These are phyloP conservation scores for Zygosaccharomyces siamensis DNA, from an alignment of 805 yeast genomes.

Conservation along the genomic window DNA sequence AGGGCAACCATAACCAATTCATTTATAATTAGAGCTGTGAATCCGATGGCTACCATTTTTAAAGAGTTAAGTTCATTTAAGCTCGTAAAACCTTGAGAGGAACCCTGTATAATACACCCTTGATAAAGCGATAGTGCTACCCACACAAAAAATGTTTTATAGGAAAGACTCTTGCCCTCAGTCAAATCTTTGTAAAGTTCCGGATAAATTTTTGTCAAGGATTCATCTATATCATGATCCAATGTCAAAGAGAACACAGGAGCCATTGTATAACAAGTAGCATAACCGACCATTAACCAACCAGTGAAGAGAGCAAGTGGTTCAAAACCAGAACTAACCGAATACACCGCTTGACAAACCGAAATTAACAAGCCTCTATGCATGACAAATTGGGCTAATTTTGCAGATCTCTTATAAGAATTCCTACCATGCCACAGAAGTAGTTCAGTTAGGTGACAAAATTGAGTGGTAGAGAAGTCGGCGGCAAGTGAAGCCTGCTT, in stretches of 20 bases:
- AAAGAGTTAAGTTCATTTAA: conserved; percentile 50
- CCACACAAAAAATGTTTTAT: conserved; percentile 88
- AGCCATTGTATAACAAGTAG: conserved; percentile 95
- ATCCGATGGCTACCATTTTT: conserved; percentile 81
- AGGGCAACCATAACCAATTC: conserved; percentile 92
- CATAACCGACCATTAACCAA: conserved; percentile 97
- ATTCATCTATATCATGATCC: conserved; percentile 87
- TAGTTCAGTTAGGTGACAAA: conserved; percentile 79
- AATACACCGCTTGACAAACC: conserved; percentile 90
- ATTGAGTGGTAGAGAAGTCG: conserved; percentile 90
- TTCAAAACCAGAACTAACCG: conserved; percentile 80
- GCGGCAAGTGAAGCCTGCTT: conserved; percentile 96
- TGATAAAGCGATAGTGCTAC: conserved; percentile 84
- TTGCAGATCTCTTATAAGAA: conserved; percentile 92
- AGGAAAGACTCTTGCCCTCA: conserved; percentile 79
- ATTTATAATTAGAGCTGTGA: conserved; percentile 71
- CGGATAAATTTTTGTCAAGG: conserved; percentile 84
- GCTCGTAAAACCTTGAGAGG: conserved; percentile 74
- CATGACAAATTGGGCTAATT: conserved; percentile 90
- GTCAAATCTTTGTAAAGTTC: conserved; percentile 91
- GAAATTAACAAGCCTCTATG: conserved; percentile 94
- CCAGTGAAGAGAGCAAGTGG: conserved; percentile 95
- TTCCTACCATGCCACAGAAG: conserved; percentile 97
- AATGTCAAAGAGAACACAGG: conserved; percentile 92
- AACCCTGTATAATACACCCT: conserved; percentile 77